Percentiles rank a stretch among this genome's conserved stretches.
Conservation (phyloP, 2,329 filamentous ascomycete genomes). For the Penicillium crustosum region DNA sequence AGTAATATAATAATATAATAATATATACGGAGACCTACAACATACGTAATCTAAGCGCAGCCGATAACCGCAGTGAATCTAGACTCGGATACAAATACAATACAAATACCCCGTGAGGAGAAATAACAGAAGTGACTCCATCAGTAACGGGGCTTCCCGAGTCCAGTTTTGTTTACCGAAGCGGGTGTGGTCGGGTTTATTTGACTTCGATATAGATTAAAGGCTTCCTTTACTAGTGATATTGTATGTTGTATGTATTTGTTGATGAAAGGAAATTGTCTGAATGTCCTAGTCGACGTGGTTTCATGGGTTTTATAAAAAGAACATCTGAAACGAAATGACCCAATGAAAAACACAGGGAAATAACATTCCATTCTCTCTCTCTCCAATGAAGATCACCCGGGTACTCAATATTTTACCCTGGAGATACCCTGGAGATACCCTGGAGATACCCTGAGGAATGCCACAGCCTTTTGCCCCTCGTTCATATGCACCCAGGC, state of each 20-base stretch:
- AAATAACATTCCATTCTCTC: not conserved
- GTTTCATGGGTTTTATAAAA: not conserved
- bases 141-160: conserved; percentile 23
- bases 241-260: not conserved
- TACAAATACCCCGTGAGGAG: conserved; percentile 12
- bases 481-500: conserved; percentile 23
- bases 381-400: conserved; percentile 6
- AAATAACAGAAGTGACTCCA: not conserved
- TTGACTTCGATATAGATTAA: not conserved
- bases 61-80: not conserved
- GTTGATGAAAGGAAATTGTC: not conserved
- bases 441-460: conserved; percentile 6
- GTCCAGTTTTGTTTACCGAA: conserved; percentile 13
- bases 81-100: not conserved
- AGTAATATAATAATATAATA: too few relatives aligned
- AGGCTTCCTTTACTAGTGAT: not conserved
- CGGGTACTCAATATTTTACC: not conserved
- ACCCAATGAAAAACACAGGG: not conserved
- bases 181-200: conserved; percentile 23
- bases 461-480: conserved; percentile 18
- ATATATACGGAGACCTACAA: not conserved
- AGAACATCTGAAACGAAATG: conserved; percentile 7
- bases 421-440: not conserved
- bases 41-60: not conserved
- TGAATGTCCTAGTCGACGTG: too few relatives aligned